Percentiles rank a stretch among this genome's conserved stretches.
Evolutionary conservation across 2,329 filamentous ascomycete genomes (phyloP).

Genomic region (Ceratocystis cacaofunesta): DNA sequence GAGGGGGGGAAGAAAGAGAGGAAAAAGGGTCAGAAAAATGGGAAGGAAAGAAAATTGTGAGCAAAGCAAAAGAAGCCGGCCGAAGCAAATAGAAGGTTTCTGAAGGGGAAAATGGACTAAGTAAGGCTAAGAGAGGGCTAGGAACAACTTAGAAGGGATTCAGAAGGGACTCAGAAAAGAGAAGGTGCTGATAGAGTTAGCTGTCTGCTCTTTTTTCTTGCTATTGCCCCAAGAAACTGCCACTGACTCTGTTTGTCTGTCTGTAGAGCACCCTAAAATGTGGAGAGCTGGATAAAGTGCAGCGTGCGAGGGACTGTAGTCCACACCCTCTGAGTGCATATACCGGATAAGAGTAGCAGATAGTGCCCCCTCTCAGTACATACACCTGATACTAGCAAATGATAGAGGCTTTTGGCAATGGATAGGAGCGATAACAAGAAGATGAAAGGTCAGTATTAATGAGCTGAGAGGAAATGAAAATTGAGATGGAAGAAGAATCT

Average conservation of each 20-base stretch:
- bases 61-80: slow-evolving; percentile 17
- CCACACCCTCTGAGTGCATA: neutral
- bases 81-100: slow-evolving; percentile 13
- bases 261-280: slow-evolving; percentile 10
- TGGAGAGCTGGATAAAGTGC: neutral
- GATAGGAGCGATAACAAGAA: neutral
- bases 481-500: neutral
- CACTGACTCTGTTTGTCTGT: slow-evolving; percentile 4
- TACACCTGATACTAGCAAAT: neutral
- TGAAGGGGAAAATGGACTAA: slow-evolving; percentile 17
- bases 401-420: neutral
- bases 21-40: slow-evolving; percentile 8
- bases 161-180: slow-evolving; percentile 8
- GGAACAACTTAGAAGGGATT: slow-evolving; percentile 13
- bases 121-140: neutral
- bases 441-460: neutral
- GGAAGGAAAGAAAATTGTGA: slow-evolving; percentile 21
- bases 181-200: neutral
- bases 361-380: neutral
- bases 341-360: neutral
- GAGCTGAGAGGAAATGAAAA: neutral
- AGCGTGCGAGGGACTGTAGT: neutral
- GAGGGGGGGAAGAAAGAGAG: slow-evolving; percentile 16
- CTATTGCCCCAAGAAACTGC: neutral
- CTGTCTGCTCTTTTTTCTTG: neutral